phyloP scores from a whole-genome alignment of 306 rosid species.

The Cyclanthera cordifolia region DNA sequence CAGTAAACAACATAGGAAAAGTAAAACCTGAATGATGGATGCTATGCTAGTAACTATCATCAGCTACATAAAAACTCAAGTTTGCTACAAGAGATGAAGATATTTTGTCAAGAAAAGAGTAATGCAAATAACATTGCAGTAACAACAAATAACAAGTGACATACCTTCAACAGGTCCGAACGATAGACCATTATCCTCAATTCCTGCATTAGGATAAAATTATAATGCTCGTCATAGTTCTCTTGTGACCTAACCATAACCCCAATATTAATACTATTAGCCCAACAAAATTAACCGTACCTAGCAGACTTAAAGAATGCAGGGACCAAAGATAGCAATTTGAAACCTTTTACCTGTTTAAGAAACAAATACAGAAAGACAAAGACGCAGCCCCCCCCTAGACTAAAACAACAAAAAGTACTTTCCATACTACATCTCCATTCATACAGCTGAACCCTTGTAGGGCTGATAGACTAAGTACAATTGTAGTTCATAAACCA shows the following conservation, averaged over 20 bases:
- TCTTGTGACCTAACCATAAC: conserved; percentile 5
- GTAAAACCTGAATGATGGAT: not conserved
- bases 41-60: not conserved
- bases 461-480: not conserved
- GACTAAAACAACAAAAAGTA: not conserved
- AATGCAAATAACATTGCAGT: conserved; percentile 14
- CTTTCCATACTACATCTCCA: not conserved
- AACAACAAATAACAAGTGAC: conserved; percentile 12
- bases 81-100: not conserved
- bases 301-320: not conserved
- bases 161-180: conserved; percentile 94
- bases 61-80: not conserved
- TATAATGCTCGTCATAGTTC: not conserved
- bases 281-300: not conserved
- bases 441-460: not conserved
- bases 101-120: conserved; percentile 3
- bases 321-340: not conserved
- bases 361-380: not conserved
- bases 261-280: not conserved
- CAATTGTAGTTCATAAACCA: not conserved
- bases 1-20: not conserved
- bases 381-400: not conserved
- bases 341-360: not conserved
- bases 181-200: conserved; percentile 73
- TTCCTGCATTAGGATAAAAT: conserved; percentile 42